phyloP scores from a whole-genome alignment of 306 rosid genomes.

The Arachis stenosperma region DNA sequence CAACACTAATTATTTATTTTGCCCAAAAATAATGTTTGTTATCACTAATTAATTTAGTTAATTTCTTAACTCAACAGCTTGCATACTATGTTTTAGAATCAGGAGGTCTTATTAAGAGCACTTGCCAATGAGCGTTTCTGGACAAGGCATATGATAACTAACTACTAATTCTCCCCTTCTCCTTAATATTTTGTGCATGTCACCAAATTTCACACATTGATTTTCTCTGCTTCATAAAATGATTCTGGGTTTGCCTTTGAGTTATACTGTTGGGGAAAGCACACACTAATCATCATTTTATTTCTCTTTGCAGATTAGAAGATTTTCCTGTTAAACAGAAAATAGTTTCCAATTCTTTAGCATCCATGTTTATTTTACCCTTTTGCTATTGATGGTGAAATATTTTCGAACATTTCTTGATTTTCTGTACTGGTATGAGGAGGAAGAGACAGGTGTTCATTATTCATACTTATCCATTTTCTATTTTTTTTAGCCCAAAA shows the following conservation, averaged over 20 bases:
- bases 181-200: conserved; percentile 15
- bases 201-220: conserved; percentile 18
- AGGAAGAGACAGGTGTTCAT: conserved; percentile 19
- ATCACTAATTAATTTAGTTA: too few species aligned
- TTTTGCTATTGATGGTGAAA: conserved; percentile 20
- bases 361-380: conserved; percentile 3
- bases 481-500: conserved; percentile 20
- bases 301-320: conserved; percentile 4
- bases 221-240: conserved; percentile 18
- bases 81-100: conserved; percentile 19
- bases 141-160: conserved; percentile 31
- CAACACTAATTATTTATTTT: too few species aligned
- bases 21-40: too few species aligned
- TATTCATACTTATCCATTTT: conserved; percentile 6
- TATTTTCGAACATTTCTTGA: conserved; percentile 19
- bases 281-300: conserved; percentile 10
- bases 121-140: conserved; percentile 25
- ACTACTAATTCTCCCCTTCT: background rate
- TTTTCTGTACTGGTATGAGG: background rate
- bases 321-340: background rate
- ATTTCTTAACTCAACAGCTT: too few species aligned
- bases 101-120: conserved; percentile 17
- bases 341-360: conserved; percentile 3
- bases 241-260: conserved; percentile 6
- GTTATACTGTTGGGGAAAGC: conserved; percentile 15